Evolutionary conservation across 306 rosid species (phyloP).

Genomic region (Mimosa pudica): DNA sequence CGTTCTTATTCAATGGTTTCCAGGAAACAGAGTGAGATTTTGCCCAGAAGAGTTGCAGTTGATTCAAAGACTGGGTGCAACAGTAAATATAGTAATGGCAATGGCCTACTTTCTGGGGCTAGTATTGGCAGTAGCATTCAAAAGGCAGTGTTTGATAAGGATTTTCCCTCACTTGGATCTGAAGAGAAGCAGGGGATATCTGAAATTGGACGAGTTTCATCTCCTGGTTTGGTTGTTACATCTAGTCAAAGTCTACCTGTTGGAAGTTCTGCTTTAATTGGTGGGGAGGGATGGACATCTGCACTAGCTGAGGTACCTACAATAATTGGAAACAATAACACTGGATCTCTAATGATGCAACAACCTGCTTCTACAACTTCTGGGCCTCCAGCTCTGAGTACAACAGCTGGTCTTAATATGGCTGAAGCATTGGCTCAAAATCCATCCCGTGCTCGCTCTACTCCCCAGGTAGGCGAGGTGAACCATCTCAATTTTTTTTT

Average conservation of each 20-base stretch:
- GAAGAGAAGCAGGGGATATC: constrained; percentile 75
- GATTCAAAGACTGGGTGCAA: constrained; percentile 59
- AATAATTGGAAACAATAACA: constrained; percentile 60
- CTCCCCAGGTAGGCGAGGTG: constrained; percentile 63
- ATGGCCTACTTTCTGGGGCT: constrained; percentile 61
- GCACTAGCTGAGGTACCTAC: constrained; percentile 86
- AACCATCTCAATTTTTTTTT: constrained; percentile 15
- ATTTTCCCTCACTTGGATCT: constrained; percentile 88
- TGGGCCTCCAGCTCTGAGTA: constrained; percentile 47
- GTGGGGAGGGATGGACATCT: constrained; percentile 95
- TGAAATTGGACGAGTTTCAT: constrained; percentile 78
- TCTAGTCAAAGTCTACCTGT: constrained; percentile 77
- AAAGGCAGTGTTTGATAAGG: constrained; percentile 88
- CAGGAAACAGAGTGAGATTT: constrained; percentile 67
- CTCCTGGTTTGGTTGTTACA: constrained; percentile 76
- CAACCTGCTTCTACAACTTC: constrained; percentile 52
- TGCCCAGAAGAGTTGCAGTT: constrained; percentile 54
- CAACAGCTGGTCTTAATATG: constrained; percentile 76
- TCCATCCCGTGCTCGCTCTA: constrained; percentile 72
- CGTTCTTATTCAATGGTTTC: constrained; percentile 87
- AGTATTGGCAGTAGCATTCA: constrained; percentile 57
- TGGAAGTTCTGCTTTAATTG: constrained; percentile 76
- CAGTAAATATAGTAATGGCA: constrained; percentile 58
- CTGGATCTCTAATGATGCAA: constrained; percentile 61
- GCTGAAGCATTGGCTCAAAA: constrained; percentile 89